Conservation (phyloP, 2,329 filamentous ascomycete species). For the Clonostachys chloroleuca region DNA sequence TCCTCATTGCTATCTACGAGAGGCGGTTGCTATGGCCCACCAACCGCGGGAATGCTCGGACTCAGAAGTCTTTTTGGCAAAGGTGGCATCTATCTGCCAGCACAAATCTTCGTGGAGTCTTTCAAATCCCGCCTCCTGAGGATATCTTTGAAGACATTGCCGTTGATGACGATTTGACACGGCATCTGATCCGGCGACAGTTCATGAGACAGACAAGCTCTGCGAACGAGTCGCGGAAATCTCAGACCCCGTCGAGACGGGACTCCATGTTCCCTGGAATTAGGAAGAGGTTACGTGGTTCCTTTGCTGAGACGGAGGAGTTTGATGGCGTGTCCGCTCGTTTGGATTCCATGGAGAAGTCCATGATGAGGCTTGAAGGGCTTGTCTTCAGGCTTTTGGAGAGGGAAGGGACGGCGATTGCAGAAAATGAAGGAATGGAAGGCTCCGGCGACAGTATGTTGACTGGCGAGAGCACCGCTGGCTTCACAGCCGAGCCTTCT, state of each 20-base stretch:
- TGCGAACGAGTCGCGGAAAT: constrained; percentile 21
- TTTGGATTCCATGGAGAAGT: constrained; percentile 44
- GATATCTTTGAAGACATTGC: constrained; percentile 51
- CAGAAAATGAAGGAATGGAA: too few relatives aligned
- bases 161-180: constrained; percentile 54
- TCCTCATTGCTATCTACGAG: constrained; percentile 68
- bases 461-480: too few relatives aligned
- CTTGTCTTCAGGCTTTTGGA: constrained; percentile 28
- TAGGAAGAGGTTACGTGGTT: constrained; percentile 38
- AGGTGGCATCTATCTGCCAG: constrained; percentile 66
- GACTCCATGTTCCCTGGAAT: constrained; percentile 55
- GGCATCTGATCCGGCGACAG: constrained; percentile 53
- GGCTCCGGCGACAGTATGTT: too few relatives aligned
- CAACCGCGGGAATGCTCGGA: constrained; percentile 9
- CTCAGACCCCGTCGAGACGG: constrained; percentile 33
- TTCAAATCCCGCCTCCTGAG: constrained; percentile 66
- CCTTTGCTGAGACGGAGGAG: constrained; percentile 41
- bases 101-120: constrained; percentile 68
- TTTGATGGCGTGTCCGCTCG: constrained; percentile 35
- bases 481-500: constrained; percentile 19
- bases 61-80: constrained; percentile 51
- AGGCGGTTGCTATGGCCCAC: constrained; percentile 61
- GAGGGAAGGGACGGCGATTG: too few relatives aligned
- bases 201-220: constrained; percentile 38
- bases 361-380: constrained; percentile 41